Base-by-base conservation (phyloP, 176 grass and related monocot genomes). In the Musa schizocarpa region DNA sequence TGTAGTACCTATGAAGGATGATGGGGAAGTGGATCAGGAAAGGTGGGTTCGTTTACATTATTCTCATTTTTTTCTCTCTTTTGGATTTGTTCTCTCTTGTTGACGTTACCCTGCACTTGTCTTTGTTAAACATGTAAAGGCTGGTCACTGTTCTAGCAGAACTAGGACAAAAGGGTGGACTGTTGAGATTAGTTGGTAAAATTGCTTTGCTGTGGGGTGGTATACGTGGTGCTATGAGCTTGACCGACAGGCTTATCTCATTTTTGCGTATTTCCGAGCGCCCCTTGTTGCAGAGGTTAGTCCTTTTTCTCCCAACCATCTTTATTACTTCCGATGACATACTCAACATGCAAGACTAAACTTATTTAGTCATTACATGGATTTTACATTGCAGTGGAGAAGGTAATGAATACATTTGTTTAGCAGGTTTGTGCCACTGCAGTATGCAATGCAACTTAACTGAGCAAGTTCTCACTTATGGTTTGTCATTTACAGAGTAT, bases 201-300 rank as follows among this genome's bases (percentile, higher is more conserved):
- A 54, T 98, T 73, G 94, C 90, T 87, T 70, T 98, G 81, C 87
- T 98, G 12, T 98, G 94, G 94, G 94, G 90, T 63, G 94, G 94
- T 77, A 86, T 98, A 24, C 94, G 94, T 74, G 94, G 94, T 80
- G 94, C 94, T 81, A 79, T 93, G 88, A 98, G 90, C 79, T 90
- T 98, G 78, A 98, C 86, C 11, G 83, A 87, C 76, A 87, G 86
- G 65, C 90, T 98, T 58, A 98, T 98, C 52, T 97, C 76, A 73
- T 98, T 93, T 80, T 89, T 98, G 61, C 90, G 9, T 78, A 90
- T 98, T 78, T 85, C 89, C 0, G 73, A 98, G 75, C 90, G 84
- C 0, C 90, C 90, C 75, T 93, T 98, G 84, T 81, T 88, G 73
- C 90, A 88, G 80, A 98, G 94, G 90, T 98, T 68, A 59, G 86